Evolutionary conservation across 2,329 filamentous ascomycete species (phyloP).

Genomic region (Clonostachys chloroleuca): DNA sequence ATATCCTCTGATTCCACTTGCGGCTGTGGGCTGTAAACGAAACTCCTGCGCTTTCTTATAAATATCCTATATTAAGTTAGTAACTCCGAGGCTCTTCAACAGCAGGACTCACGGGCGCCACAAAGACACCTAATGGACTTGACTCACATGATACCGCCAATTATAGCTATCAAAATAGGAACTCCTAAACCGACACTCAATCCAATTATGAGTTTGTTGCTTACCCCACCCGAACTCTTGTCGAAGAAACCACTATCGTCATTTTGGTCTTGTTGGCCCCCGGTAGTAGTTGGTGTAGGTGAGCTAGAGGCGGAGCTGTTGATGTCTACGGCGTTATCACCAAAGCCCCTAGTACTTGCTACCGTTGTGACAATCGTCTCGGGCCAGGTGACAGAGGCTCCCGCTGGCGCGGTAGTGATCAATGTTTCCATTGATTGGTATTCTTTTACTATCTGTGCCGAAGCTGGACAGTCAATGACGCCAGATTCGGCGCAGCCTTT

Average conservation of each 20-base stretch:
- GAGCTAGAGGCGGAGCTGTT: slow-evolving; percentile 36
- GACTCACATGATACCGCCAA: slow-evolving; percentile 23
- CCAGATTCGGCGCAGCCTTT: slow-evolving; percentile 34
- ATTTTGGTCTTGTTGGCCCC: background rate
- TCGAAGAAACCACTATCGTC: slow-evolving; percentile 9
- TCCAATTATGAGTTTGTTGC: slow-evolving; percentile 42
- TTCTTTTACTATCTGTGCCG: slow-evolving; percentile 38
- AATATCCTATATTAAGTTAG: too few relatives aligned
- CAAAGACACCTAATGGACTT: too few relatives aligned
- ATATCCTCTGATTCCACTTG: too few relatives aligned
- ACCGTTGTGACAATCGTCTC: slow-evolving; percentile 21
- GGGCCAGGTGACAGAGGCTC: slow-evolving; percentile 32
- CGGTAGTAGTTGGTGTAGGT: slow-evolving; percentile 13
- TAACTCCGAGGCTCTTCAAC: too few relatives aligned
- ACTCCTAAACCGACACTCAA: slow-evolving; percentile 40
- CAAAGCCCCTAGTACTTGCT: slow-evolving; percentile 32
- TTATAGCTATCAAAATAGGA: slow-evolving; percentile 23
- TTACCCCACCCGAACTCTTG: slow-evolving; percentile 22
- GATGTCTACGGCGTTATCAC: slow-evolving; percentile 26
- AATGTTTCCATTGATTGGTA: slow-evolving; percentile 29
- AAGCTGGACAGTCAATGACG: slow-evolving; percentile 43
- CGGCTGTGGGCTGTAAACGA: too few relatives aligned
- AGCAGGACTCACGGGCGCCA: too few relatives aligned
- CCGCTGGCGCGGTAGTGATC: slow-evolving; percentile 30
- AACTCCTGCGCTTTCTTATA: too few relatives aligned